Evolutionary conservation across 768 basidiomycete species (phyloP).

Genomic region (Sistotremastrum niveocremeum): DNA sequence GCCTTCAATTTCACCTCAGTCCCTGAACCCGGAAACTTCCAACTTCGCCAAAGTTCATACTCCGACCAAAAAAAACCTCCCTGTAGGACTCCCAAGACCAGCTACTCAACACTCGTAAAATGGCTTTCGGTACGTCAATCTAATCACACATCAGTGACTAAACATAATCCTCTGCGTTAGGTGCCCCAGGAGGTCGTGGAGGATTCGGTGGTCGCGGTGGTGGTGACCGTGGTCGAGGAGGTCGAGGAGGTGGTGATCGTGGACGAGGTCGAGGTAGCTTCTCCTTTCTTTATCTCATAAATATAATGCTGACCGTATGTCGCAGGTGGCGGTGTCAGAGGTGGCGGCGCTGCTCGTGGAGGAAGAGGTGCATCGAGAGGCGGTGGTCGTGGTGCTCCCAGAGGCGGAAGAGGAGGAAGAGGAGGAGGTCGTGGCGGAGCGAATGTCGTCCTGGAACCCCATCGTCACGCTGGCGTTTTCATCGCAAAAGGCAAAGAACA

Average conservation of each 20-base stretch:
- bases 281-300: not conserved
- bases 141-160: not conserved
- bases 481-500: conserved; percentile 97
- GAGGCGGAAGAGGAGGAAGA: conserved; percentile 47
- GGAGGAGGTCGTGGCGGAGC: conserved; percentile 72
- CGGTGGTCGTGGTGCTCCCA: conserved; percentile 24
- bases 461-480: conserved; percentile 89
- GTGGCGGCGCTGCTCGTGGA: conserved; percentile 21
- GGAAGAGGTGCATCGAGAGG: conserved; percentile 20
- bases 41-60: too few species aligned
- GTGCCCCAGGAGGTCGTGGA: conserved; percentile 63
- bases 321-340: conserved; percentile 19
- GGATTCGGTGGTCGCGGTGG: conserved; percentile 40
- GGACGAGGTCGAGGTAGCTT: conserved; percentile 17
- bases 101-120: conserved; percentile 1
- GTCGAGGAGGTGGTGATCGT: conserved; percentile 22
- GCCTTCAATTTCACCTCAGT: too few species aligned
- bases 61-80: too few species aligned
- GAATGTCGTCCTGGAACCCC: conserved; percentile 87
- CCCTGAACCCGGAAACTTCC: too few species aligned
- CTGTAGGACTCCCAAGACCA: too few species aligned
- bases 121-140: conserved; percentile 21
- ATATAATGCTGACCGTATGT: conserved; percentile 16
- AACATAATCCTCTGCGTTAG: conserved; percentile 14
- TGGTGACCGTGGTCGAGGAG: conserved; percentile 22